Evolutionary conservation across 164 flowering plant species (phyloP).

Genomic region (Kingdonia uniflora): DNA sequence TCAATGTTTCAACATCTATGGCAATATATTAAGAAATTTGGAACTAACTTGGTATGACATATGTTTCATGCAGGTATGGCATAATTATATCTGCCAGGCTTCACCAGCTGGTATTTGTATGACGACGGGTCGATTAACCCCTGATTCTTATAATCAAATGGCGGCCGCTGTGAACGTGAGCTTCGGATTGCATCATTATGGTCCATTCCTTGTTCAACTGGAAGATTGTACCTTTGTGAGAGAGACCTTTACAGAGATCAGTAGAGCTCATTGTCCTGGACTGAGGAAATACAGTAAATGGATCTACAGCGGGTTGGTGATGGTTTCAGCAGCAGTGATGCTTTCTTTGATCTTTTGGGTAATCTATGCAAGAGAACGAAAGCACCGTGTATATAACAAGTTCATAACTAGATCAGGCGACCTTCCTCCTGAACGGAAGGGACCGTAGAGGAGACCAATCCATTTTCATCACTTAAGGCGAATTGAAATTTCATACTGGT

Average conservation of each 20-base stretch:
- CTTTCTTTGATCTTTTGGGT: slow-evolving; percentile 83
- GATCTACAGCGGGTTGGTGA: slow-evolving; percentile 57
- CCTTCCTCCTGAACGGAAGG: no score
- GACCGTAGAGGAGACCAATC: no score
- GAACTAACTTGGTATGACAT: no score
- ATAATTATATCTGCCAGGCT: slow-evolving; percentile 26
- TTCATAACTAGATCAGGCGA: no score
- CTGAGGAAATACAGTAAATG: slow-evolving; percentile 38
- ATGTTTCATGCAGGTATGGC: slow-evolving; percentile 22
- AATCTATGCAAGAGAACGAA: slow-evolving; percentile 71
- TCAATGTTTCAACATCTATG: no score
- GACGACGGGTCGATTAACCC: slow-evolving; percentile 66
- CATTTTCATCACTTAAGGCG: no score
- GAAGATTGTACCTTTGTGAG: slow-evolving; percentile 74
- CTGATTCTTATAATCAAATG: slow-evolving; percentile 43
- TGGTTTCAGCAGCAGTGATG: slow-evolving; percentile 85
- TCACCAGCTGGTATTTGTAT: slow-evolving; percentile 31
- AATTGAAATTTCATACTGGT: no score
- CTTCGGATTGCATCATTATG: slow-evolving; percentile 50
- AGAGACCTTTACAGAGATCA: slow-evolving; percentile 42
- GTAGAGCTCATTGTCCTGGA: slow-evolving; percentile 44
- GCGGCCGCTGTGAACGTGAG: slow-evolving; percentile 53
- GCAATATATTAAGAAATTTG: no score
- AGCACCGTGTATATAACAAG: slow-evolving; percentile 63
- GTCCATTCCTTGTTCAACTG: slow-evolving; percentile 55